A percentile compares a stretch with the other conserved stretches of the same genome.
Conservation (phyloP, 2,329 filamentous ascomycete species). For the Cladophialophora yegresii region DNA sequence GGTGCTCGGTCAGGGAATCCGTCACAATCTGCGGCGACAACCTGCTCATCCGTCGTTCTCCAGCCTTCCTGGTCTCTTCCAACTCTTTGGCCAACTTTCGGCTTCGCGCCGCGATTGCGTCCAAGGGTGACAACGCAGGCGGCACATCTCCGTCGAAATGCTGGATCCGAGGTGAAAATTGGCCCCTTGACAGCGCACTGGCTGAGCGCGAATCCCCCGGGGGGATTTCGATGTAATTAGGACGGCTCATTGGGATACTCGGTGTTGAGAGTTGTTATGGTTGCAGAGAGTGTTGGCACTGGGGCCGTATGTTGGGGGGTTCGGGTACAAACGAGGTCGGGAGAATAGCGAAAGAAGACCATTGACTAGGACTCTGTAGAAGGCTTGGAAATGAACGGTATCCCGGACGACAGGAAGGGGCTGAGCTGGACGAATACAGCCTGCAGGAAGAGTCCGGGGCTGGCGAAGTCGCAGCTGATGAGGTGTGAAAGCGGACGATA, state of each 20-base stretch:
- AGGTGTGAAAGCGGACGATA: neutral
- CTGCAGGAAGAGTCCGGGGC: constrained; percentile 1
- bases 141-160: constrained; percentile 79
- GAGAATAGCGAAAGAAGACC: constrained; percentile 10
- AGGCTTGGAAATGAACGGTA: constrained; percentile 1
- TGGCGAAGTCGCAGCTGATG: constrained; percentile 3
- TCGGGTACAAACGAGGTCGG: constrained; percentile 5
- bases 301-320: neutral
- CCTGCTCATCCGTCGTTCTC: constrained; percentile 78
- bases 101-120: constrained; percentile 92
- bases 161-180: constrained; percentile 69
- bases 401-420: constrained; percentile 3
- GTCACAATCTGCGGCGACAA: constrained; percentile 80
- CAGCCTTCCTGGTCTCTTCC: constrained; percentile 69
- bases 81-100: constrained; percentile 83
- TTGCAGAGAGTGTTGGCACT: neutral
- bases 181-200: constrained; percentile 48
- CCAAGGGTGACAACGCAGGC: constrained; percentile 87
- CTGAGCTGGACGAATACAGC: constrained; percentile 11
- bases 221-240: constrained; percentile 62
- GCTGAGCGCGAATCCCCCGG: constrained; percentile 22
- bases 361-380: constrained; percentile 13
- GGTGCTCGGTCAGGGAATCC: constrained; percentile 74
- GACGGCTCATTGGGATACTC: constrained; percentile 41
- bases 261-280: neutral